phyloP scores from a whole-genome alignment of 2,329 filamentous ascomycete species.

The Fusarium clavum region DNA sequence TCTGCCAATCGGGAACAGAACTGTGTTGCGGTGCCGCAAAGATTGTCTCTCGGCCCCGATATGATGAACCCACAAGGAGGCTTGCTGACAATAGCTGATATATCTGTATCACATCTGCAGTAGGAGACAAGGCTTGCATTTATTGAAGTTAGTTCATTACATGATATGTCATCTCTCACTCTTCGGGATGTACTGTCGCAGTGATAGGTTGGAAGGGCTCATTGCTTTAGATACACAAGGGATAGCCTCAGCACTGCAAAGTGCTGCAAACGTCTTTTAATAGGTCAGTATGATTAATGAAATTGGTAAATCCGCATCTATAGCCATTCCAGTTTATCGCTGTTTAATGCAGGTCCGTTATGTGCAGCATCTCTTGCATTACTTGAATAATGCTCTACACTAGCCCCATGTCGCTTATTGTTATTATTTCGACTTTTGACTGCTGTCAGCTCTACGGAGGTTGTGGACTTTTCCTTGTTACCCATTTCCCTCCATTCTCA shows the following conservation, averaged over 20 bases:
- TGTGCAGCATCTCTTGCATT: background rate
- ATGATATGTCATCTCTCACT: rapidly evolving
- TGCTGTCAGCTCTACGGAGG: background rate
- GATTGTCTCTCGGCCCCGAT: background rate
- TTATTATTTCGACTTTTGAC: background rate
- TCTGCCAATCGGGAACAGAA: background rate
- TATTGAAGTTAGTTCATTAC: background rate
- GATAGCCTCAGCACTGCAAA: too few species aligned
- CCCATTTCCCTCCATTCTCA: rapidly evolving
- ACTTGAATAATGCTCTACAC: background rate
- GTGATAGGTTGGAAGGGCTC: too few species aligned
- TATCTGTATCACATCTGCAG: background rate
- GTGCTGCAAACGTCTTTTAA: too few species aligned
- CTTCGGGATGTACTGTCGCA: background rate
- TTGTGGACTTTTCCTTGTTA: background rate
- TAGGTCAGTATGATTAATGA: too few species aligned
- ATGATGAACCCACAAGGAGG: background rate
- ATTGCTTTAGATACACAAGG: too few species aligned
- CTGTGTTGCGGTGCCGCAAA: background rate
- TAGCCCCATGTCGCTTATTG: background rate
- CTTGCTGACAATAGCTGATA: background rate
- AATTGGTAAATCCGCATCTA: too few species aligned
- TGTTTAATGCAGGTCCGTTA: background rate
- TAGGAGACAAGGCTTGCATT: background rate
- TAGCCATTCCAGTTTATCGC: too few species aligned